These are phyloP conservation scores for Microstegium vimineum DNA, from an alignment of 176 grass and related monocot species.

Conservation along the genomic window DNA sequence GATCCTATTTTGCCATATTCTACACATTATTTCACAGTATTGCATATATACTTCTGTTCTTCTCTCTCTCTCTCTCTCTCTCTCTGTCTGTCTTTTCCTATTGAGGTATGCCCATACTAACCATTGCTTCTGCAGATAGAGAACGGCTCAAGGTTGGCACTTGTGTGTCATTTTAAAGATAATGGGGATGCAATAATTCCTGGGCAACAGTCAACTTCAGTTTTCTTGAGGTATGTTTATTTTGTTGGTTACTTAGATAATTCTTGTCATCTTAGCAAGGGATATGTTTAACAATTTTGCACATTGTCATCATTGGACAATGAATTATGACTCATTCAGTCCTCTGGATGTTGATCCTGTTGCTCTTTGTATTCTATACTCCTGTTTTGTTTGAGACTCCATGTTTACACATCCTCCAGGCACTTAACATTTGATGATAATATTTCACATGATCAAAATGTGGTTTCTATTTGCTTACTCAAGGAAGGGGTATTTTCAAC, in stretches of 20 bases:
- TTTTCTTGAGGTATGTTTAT: constrained; percentile 69
- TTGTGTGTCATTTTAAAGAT: constrained; percentile 76
- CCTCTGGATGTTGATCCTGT: not conserved
- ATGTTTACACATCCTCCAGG: constrained; percentile 44
- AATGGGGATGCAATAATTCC: constrained; percentile 57
- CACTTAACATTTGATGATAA: constrained; percentile 52
- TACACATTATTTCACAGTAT: constrained; percentile 3
- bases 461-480: constrained; percentile 61
- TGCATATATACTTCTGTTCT: not conserved
- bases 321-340: constrained; percentile 17
- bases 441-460: constrained; percentile 31
- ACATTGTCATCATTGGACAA: constrained; percentile 9
- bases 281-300: not conserved
- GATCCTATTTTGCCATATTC: not conserved
- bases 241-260: constrained; percentile 4
- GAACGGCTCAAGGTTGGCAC: constrained; percentile 67
- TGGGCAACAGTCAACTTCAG: constrained; percentile 61
- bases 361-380: not conserved
- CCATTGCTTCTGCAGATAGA: constrained; percentile 61
- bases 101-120: constrained; percentile 27
- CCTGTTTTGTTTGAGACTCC: not conserved
- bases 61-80: not conserved
- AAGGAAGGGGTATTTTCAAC: constrained; percentile 79
- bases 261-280: constrained; percentile 26
- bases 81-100: not conserved